Evolutionary conservation across 176 grass and related monocot genomes (phyloP), one percentile per base, ranked within the genome.

Genomic region (Aegilops sharonensis): DNA sequence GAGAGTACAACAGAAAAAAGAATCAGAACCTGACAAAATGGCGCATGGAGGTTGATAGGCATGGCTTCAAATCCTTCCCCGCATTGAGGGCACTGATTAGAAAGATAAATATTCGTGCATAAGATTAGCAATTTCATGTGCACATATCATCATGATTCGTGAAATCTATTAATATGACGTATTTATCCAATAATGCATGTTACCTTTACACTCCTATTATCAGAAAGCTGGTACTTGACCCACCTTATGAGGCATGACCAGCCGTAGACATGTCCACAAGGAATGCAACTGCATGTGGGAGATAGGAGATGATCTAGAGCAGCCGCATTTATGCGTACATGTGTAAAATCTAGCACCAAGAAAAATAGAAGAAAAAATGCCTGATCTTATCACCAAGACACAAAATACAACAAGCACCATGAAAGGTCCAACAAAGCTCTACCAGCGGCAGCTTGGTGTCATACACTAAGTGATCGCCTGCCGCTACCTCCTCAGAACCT

Each of bases 21-120:
- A 64, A 64, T 14, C 63, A 14, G 23, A 30, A 65, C 23, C 27
- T 15, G 24, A 25, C 9, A 65, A 27, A 65, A 50, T 35, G 89
- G 88, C 25, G 24, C 91, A 82, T 83, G 88, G 52, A 90, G 84
- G 64, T 90, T 85, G 78, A 86, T 86, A 43, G 85, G 81, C 76
- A 78, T 85, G 29, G 13, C 77, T 29, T 68, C 64, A 29, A 90
- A 90, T 23, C 73, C 88, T 78, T 47, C 61, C 79, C 82, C 85
- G 57, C 91, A 93, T 39, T 93, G 91, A 47, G 91, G 91, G 8
- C 91, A 93, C 91, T 93, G 88, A 45, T 68, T 65, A 64, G 5
- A 64, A 64, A 30, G 67, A 70, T 70, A 4, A 39, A 73, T 25
- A 29, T 30, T 1, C 23, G 17, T 24, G 69, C 20, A 72, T 72